These are phyloP conservation scores for Apiospora sp. DNA, from an alignment of 2,329 filamentous ascomycete species.

Conservation along the genomic window DNA sequence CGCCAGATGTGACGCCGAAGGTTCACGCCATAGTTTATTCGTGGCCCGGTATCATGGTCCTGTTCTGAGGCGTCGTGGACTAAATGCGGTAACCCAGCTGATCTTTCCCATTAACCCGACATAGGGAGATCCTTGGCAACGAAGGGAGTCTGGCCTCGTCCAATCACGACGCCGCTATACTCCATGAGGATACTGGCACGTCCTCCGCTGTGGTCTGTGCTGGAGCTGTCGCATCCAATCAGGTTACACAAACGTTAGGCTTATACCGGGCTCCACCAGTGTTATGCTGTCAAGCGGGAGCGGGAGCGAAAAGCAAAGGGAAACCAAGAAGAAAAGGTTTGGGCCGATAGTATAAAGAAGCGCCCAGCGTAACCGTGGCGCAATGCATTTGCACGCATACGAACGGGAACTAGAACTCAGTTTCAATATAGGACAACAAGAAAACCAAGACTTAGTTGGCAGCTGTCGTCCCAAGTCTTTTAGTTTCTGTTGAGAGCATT, in stretches of 20 bases:
- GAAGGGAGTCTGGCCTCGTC: not conserved
- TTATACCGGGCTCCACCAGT: not conserved
- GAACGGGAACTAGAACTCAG: not conserved
- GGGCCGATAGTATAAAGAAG: not conserved
- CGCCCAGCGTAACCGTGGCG: not conserved
- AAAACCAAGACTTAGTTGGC: no score
- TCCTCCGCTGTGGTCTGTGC: not conserved
- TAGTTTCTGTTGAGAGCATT: not conserved
- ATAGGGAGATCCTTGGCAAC: no score
- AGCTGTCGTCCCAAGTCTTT: not conserved
- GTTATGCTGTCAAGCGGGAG: not conserved
- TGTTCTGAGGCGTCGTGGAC: not conserved
- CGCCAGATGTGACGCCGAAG: not conserved
- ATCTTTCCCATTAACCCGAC: not conserved
- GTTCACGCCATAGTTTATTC: not conserved
- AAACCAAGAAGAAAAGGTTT: not conserved
- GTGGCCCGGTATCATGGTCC: not conserved
- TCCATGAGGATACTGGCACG: not conserved
- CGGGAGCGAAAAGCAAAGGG: not conserved
- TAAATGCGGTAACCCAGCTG: not conserved
- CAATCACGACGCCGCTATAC: not conserved
- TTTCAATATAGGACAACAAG: not conserved
- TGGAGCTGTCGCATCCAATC: not conserved
- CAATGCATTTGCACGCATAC: not conserved
- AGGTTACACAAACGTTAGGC: not conserved